phyloP scores from a whole-genome alignment of 139 green algal species.

The Klebsormidium nitens region DNA sequence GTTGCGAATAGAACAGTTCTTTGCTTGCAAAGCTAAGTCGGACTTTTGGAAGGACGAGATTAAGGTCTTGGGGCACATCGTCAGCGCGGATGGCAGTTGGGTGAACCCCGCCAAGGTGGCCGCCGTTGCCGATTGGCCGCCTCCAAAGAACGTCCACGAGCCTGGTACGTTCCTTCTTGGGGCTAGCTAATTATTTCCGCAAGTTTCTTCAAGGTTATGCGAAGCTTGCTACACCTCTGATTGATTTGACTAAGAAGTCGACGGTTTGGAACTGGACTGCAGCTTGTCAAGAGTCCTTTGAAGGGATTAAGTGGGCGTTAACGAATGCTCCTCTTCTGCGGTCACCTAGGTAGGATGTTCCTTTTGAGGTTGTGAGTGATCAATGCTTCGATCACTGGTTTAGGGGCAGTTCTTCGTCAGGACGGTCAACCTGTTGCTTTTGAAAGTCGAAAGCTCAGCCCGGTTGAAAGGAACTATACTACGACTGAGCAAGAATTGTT shows the following conservation, averaged over 20 bases:
- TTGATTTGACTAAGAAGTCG: constrained; percentile 9
- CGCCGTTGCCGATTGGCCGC: not conserved
- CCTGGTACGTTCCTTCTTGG: constrained; percentile 5
- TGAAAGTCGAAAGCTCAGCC: constrained; percentile 21
- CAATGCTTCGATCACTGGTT: constrained; percentile 19
- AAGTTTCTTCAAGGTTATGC: constrained; percentile 43
- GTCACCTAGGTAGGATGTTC: constrained; percentile 9
- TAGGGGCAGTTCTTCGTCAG: constrained; percentile 40
- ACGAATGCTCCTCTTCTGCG: constrained; percentile 25
- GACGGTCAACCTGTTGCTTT: constrained; percentile 22
- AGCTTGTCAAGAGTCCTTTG: constrained; percentile 1
- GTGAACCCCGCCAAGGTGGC: constrained; percentile 29
- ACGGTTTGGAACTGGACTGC: not conserved
- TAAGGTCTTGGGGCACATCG: constrained; percentile 44
- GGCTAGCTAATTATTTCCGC: constrained; percentile 46
- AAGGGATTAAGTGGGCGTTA: constrained; percentile 3
- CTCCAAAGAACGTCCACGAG: constrained; percentile 2
- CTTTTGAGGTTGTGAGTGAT: constrained; percentile 34
- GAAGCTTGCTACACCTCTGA: constrained; percentile 31
- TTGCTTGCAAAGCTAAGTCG: constrained; percentile 47
- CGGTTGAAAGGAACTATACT: constrained; percentile 30
- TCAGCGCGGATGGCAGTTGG: constrained; percentile 27
- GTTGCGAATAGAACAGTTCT: constrained; percentile 42
- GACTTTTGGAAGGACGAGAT: constrained; percentile 29
- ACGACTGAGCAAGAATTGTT: constrained; percentile 35